A percentile compares a stretch with the other conserved stretches of the same genome.
Evolutionary conservation across 768 basidiomycete genomes (phyloP).

Genomic region (Strobilomyces dryophilus): DNA sequence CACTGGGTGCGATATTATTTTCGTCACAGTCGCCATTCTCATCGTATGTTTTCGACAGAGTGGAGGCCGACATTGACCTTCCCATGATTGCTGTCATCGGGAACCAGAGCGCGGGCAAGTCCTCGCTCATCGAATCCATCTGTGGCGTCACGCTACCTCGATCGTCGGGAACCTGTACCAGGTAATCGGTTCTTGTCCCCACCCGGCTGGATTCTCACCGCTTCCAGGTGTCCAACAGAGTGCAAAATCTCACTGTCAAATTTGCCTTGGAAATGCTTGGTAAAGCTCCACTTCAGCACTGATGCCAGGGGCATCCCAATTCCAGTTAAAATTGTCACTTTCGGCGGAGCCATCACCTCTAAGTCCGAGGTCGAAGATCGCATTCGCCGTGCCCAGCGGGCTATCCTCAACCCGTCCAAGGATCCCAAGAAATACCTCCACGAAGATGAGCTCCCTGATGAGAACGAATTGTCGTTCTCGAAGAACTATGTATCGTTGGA

Average conservation of each 20-base stretch:
- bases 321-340: no score
- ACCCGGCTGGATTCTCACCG: background rate
- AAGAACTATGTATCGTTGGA: constrained; percentile 53
- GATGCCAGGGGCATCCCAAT: no score
- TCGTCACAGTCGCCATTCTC: background rate
- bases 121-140: constrained; percentile 34
- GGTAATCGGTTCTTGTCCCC: constrained; percentile 34
- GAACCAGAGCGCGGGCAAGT: constrained; percentile 69
- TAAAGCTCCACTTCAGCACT: constrained; percentile 22
- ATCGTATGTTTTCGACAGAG: constrained; percentile 35
- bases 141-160: constrained; percentile 69
- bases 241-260: constrained; percentile 35
- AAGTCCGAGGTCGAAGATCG: no score
- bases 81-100: constrained; percentile 77
- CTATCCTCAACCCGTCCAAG: no score
- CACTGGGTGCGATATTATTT: constrained; percentile 45
- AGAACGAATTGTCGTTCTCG: constrained; percentile 39
- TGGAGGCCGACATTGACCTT: constrained; percentile 65
- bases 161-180: constrained; percentile 69
- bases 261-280: constrained; percentile 45
- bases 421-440: no score
- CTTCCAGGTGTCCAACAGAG: constrained; percentile 48
- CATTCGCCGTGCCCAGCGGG: no score
- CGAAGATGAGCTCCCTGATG: no score
- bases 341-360: no score